Evolutionary conservation across 257 asterid genomes (phyloP), one percentile per base, ranked within the genome.

Genomic region (Lycium ferocissimum): DNA sequence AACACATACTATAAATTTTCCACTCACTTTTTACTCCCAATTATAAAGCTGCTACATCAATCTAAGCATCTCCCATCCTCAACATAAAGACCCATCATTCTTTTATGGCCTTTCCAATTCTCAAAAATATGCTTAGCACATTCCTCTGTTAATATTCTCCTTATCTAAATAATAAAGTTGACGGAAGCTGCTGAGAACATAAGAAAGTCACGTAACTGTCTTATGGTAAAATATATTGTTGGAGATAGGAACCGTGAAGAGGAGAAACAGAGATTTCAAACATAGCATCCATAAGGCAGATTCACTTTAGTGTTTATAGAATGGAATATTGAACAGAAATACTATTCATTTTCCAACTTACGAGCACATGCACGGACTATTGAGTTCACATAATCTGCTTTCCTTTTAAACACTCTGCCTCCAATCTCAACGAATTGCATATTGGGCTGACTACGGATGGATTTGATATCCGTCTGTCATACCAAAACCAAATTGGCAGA

Each of bases 301-400:
- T 15, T 82, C 38, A 79, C 15, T 5, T 14, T 75, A 70, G 86
- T 86, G 51, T 49, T 62, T 65, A 63, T 57, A 56, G 43, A 54
- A 67, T 6, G 72, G 81, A 58, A 67, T 53, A 53, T 15, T 59
- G 87, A 43, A 62, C 59, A n/a, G 22, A 8, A 83, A 83, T 83
- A 66, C 37, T 67, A n/a, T 83, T 72, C 37, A 53, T 85, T 88
- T 63, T 63, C 82, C 57, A 87, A 94, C 99, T 95, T 92, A 97
- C 99, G 98, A 91, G 99, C 97, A 93, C 99, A 95, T 86, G 98
- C 91, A 51, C 96, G 92, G 82, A 94, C 93, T 88, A 97, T 89
- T 79, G 95, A 85, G 83, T 95, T 89, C 92, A 95, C 97, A 72
- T 94, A 94, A 89, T 94, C 99, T 83, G 90, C 94, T 85, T 95